A percentile compares a stretch with the other conserved stretches of the same genome.
phyloP scores from a whole-genome alignment of 306 rosid genomes.

The Rosa persica region DNA sequence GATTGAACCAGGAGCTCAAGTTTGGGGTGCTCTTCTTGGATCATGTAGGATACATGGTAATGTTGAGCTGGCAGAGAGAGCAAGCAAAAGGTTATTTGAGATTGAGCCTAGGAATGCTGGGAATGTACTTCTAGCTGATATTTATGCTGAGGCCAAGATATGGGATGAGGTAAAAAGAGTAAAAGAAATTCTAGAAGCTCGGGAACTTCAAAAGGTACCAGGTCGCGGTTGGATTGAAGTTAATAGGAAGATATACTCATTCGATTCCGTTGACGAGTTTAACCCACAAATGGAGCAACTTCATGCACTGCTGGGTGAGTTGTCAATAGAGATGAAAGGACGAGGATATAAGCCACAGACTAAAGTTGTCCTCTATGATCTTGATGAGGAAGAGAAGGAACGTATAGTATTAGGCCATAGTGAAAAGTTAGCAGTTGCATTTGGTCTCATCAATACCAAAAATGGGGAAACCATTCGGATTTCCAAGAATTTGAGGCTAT shows the following conservation, averaged over 20 bases:
- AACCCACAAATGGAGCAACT: conserved; percentile 68
- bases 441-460: conserved; percentile 75
- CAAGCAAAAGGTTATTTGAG: conserved; percentile 63
- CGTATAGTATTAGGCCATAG: conserved; percentile 77
- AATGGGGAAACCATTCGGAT: conserved; percentile 74
- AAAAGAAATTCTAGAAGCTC: conserved; percentile 58
- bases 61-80: conserved; percentile 81
- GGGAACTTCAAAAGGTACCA: conserved; percentile 66
- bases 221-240: conserved; percentile 93
- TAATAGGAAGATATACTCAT: conserved; percentile 60
- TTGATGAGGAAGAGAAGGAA: conserved; percentile 86
- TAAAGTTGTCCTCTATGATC: conserved; percentile 64
- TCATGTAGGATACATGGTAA: conserved; percentile 82
- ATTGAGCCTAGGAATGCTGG: conserved; percentile 88
- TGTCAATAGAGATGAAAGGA: conserved; percentile 74
- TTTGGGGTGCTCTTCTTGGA: conserved; percentile 93
- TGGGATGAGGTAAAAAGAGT: conserved; percentile 72
- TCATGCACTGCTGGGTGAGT: conserved; percentile 57
- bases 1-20: conserved; percentile 73
- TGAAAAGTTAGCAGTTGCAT: conserved; percentile 91
- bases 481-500: conserved; percentile 81
- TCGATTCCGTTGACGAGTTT: conserved; percentile 60
- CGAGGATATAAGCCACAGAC: conserved; percentile 71
- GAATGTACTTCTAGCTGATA: conserved; percentile 80
- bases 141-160: conserved; percentile 72